phyloP scores from a whole-genome alignment of 2,329 filamentous ascomycete genomes.

The Neospermospora avenae region DNA sequence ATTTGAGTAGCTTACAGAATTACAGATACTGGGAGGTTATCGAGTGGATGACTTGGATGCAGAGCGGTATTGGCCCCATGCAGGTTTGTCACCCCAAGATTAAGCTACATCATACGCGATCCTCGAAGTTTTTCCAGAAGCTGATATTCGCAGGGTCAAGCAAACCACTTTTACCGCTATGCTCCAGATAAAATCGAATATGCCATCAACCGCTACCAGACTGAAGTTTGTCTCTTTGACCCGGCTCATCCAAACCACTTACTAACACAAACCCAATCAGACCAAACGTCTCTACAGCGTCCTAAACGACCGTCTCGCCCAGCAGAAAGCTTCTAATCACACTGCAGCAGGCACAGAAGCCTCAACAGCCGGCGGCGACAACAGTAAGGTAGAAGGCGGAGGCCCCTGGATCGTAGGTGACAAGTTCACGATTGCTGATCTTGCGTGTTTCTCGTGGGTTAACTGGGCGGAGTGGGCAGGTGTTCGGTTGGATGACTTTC shows the following conservation, averaged over 20 bases:
- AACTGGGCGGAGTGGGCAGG: conserved; percentile 42
- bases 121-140: conserved; percentile 40
- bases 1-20: background rate
- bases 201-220: conserved; percentile 73
- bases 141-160: conserved; percentile 27
- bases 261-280: background rate
- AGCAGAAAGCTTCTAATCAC: conserved; percentile 15
- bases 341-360: conserved; percentile 17
- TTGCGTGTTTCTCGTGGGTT: conserved; percentile 53
- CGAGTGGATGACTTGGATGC: conserved; percentile 61
- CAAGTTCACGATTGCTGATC: conserved; percentile 68
- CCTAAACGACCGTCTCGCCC: conserved; percentile 40
- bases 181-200: conserved; percentile 78
- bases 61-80: conserved; percentile 77
- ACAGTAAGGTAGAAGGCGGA: conserved; percentile 12
- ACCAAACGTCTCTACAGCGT: conserved; percentile 44
- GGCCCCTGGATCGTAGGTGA: conserved; percentile 58
- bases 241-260: background rate
- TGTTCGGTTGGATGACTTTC: conserved; percentile 32
- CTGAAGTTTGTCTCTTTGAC: conserved; percentile 55
- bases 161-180: conserved; percentile 79
- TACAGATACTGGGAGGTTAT: conserved; percentile 71
- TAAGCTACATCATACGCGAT: background rate
- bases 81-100: conserved; percentile 32
- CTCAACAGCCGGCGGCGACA: conserved; percentile 15